phyloP scores from a whole-genome alignment of 2,329 filamentous ascomycete species.

The Tricladium varicosporioides region DNA sequence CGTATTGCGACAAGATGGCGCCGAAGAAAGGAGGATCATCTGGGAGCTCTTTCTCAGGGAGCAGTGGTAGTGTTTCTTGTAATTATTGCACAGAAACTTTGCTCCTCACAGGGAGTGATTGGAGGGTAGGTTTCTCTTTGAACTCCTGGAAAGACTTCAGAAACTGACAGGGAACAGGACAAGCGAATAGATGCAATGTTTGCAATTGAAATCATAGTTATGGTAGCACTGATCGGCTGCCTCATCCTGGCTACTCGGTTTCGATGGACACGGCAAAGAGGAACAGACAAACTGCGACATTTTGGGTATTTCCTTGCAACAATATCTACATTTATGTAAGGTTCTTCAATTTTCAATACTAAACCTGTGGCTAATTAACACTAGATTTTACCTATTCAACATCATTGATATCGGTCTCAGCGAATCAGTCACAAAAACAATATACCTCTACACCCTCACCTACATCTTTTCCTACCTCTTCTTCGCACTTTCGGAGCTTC shows the following conservation, averaged over 20 bases:
- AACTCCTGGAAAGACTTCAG: not conserved
- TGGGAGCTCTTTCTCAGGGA: not conserved
- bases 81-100: not conserved
- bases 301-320: not conserved
- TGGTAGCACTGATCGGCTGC: slow-evolving; percentile 1
- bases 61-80: not conserved
- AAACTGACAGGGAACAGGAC: not conserved
- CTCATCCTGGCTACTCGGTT: slow-evolving; percentile 6
- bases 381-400: not conserved
- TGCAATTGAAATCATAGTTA: not conserved
- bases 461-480: not conserved
- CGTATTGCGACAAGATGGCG: not conserved
- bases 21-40: not conserved
- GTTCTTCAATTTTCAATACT: too few relatives aligned
- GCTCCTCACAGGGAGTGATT: not conserved
- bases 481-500: not conserved
- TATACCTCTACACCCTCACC: slow-evolving; percentile 1
- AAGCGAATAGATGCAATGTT: not conserved
- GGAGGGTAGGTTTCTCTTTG: slow-evolving; percentile 1
- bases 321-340: not conserved
- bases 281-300: slow-evolving; percentile 1
- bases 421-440: not conserved
- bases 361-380: too few relatives aligned
- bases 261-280: slow-evolving; percentile 2
- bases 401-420: not conserved